These are phyloP conservation scores for Cercospora sp. DNA, from an alignment of 2,329 filamentous ascomycete species.

Conservation along the genomic window DNA sequence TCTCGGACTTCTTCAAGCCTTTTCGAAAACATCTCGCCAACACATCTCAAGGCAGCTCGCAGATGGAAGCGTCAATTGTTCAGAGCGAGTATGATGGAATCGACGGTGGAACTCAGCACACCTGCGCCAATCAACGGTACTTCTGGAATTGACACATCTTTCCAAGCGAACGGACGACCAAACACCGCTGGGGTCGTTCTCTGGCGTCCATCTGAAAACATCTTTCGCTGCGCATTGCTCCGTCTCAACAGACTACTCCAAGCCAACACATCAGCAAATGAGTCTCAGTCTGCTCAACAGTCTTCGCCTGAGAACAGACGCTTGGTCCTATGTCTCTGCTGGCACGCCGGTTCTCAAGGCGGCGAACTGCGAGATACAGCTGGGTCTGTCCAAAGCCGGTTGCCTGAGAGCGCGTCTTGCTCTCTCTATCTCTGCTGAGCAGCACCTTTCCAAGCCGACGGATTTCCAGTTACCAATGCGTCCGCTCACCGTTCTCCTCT, in stretches of 20 bases:
- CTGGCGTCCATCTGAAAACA: background rate
- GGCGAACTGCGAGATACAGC: background rate
- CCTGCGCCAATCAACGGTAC: background rate
- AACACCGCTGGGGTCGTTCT: background rate
- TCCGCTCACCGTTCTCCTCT: too few relatives aligned
- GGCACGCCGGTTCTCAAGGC: background rate
- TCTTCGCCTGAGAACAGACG: background rate
- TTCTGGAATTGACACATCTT: background rate
- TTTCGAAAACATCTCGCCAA: background rate
- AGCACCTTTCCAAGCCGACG: background rate
- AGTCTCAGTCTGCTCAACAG: background rate
- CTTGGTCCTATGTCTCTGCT: background rate
- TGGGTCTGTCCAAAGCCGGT: background rate
- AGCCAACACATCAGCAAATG: background rate
- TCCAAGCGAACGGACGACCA: background rate
- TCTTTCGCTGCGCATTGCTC: too few relatives aligned
- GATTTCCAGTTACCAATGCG: background rate
- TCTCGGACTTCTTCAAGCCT: conserved; percentile 6
- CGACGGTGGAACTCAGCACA: background rate
- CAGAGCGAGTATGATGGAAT: background rate
- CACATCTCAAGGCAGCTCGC: background rate
- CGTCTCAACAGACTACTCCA: too few relatives aligned
- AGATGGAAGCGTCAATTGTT: background rate
- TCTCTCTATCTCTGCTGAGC: background rate
- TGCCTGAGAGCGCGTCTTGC: background rate